A percentile compares a stretch with the other conserved stretches of the same genome.
Evolutionary conservation across 2,329 filamentous ascomycete genomes (phyloP).

Genomic region (Talaromyces sp.): DNA sequence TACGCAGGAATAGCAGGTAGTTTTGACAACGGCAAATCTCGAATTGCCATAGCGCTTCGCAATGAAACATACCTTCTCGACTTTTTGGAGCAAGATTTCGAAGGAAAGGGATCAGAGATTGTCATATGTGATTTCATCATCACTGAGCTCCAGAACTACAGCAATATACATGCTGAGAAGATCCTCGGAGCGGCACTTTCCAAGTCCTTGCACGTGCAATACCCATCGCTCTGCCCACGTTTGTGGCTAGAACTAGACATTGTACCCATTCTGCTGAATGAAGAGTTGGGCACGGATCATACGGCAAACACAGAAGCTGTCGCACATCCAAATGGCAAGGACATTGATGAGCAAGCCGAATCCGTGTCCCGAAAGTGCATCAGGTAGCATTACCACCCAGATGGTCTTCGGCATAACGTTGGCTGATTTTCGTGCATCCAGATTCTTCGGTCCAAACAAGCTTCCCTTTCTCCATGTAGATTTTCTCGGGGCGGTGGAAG

Average conservation of each 20-base stretch:
- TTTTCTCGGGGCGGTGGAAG: constrained; percentile 51
- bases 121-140: not conserved
- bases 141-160: not conserved
- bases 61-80: not conserved
- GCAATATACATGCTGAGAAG: not conserved
- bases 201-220: not conserved
- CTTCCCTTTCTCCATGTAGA: not conserved
- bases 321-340: not conserved
- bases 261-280: not conserved
- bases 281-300: not conserved
- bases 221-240: not conserved
- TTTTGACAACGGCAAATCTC: not conserved
- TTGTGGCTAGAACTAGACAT: not conserved
- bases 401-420: not conserved
- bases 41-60: not conserved
- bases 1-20: not conserved
- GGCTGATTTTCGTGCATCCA: not conserved
- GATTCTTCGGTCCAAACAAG: not conserved
- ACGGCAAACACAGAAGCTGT: not conserved
- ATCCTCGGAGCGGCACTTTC: not conserved
- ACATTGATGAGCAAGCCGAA: not conserved
- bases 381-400: not conserved
- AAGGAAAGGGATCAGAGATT: not conserved
- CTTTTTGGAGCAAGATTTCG: not conserved
- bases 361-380: not conserved